Conservation (phyloP, 1,284 basidiomycete genomes). For the Ganoderma boninense region DNA sequence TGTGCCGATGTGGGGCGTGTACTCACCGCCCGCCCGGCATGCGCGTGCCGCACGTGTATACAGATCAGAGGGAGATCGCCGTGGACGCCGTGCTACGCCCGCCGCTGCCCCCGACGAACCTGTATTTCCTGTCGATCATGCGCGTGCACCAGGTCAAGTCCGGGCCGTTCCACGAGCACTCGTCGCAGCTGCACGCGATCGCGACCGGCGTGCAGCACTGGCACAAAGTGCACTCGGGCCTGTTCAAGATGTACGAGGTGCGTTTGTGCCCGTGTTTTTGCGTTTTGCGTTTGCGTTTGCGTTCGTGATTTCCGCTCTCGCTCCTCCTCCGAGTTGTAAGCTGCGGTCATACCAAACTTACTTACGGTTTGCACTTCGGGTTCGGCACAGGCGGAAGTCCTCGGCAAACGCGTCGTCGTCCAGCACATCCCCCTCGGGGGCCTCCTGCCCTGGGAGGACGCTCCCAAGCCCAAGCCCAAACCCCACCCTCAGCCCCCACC, state of each 20-base stretch:
- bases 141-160: conserved; percentile 85
- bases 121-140: conserved; percentile 85
- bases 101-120: conserved; percentile 65
- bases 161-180: conserved; percentile 93
- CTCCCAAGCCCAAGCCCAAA: neutral
- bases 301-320: too few relatives aligned
- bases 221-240: conserved; percentile 88
- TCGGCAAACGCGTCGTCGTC: conserved; percentile 95
- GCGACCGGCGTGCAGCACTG: conserved; percentile 87
- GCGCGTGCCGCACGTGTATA: neutral
- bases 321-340: neutral
- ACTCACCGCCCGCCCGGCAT: conserved; percentile 5
- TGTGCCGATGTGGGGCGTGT: too few relatives aligned
- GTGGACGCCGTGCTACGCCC: conserved; percentile 64
- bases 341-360: too few relatives aligned
- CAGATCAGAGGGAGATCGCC: conserved; percentile 67
- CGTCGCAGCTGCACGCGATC: conserved; percentile 90
- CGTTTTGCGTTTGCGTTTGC: too few relatives aligned
- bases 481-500: neutral
- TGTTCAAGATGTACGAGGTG: conserved; percentile 96
- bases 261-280: conserved; percentile 37
- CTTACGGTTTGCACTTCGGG: neutral
- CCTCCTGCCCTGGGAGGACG: conserved; percentile 68
- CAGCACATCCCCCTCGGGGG: conserved; percentile 94
- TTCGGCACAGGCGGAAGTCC: conserved; percentile 89